Evolutionary conservation across 2,329 filamentous ascomycete species (phyloP).

Genomic region (Fusarium compactum): DNA sequence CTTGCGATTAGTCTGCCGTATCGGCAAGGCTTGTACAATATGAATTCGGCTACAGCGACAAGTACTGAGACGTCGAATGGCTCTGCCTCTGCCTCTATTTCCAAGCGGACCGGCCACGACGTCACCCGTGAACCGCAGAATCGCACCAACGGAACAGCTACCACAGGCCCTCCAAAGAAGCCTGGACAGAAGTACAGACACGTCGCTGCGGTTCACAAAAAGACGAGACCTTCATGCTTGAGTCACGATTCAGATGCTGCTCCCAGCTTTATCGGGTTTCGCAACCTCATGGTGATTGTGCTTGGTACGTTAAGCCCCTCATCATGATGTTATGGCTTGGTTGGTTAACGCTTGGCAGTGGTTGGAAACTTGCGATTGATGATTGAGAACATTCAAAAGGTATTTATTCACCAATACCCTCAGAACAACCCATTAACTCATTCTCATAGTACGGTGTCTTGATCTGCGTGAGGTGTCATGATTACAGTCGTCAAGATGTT

Average conservation of each 20-base stretch:
- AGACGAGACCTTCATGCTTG: constrained; percentile 79
- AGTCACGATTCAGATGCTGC: constrained; percentile 81
- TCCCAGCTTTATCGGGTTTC: constrained; percentile 91
- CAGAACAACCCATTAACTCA: constrained; percentile 13
- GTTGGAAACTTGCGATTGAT: constrained; percentile 93
- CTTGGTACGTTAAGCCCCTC: constrained; percentile 68
- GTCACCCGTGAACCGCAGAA: constrained; percentile 44
- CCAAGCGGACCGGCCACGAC: constrained; percentile 45
- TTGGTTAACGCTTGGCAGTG: constrained; percentile 63
- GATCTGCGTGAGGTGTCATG: constrained; percentile 90
- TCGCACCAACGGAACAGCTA: constrained; percentile 42
- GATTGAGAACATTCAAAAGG: constrained; percentile 97
- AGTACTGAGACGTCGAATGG: constrained; percentile 50
- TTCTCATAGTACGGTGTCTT: constrained; percentile 86
- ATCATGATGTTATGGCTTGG: constrained; percentile 23
- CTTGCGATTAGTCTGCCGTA: constrained; percentile 26
- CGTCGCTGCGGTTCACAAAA: constrained; percentile 85
- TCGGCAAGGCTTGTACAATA: constrained; percentile 42
- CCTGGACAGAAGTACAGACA: constrained; percentile 80
- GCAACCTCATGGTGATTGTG: constrained; percentile 96
- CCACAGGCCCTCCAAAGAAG: constrained; percentile 37
- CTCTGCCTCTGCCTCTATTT: constrained; percentile 38
- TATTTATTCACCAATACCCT: constrained; percentile 50
- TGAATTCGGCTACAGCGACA: constrained; percentile 59
- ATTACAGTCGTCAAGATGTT: constrained; percentile 84